Conservation (phyloP, 371 early-diverging fungal genomes). For the Entomophthora muscae region DNA sequence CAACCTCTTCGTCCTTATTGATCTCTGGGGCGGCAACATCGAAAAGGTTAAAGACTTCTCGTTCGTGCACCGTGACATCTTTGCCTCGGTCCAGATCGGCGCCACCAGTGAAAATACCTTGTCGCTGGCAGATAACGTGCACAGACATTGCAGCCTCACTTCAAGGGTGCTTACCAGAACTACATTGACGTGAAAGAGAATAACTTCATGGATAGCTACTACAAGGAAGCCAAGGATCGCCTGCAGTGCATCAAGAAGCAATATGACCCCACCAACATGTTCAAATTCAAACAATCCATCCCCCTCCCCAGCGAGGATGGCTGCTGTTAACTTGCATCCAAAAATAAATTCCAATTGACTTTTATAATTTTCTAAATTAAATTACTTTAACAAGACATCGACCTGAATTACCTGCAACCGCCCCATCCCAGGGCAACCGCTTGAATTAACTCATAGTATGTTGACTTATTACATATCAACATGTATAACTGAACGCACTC, state of each 20-base stretch:
- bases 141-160: background rate
- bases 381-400: no score
- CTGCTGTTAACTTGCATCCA: no score
- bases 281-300: constrained; percentile 20
- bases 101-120: background rate
- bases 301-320: constrained; percentile 10
- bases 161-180: background rate
- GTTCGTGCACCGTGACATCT: background rate
- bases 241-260: constrained; percentile 15
- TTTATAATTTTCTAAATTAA: no score
- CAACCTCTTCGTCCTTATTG: background rate
- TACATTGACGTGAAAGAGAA: background rate
- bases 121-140: background rate
- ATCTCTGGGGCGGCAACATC: constrained; percentile 4
- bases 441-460: no score
- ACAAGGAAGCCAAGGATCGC: constrained; percentile 14
- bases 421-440: no score
- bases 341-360: no score
- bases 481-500: no score
- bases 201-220: constrained; percentile 12
- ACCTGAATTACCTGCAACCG: no score
- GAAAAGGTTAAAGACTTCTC: background rate
- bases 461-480: no score
- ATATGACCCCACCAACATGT: constrained; percentile 18
- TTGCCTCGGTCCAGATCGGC: constrained; percentile 2